A percentile compares a stretch with the other conserved stretches of the same genome.
Conservation (phyloP, 192 early-diverging fungal species). For the Gaertneriomyces sp. region DNA sequence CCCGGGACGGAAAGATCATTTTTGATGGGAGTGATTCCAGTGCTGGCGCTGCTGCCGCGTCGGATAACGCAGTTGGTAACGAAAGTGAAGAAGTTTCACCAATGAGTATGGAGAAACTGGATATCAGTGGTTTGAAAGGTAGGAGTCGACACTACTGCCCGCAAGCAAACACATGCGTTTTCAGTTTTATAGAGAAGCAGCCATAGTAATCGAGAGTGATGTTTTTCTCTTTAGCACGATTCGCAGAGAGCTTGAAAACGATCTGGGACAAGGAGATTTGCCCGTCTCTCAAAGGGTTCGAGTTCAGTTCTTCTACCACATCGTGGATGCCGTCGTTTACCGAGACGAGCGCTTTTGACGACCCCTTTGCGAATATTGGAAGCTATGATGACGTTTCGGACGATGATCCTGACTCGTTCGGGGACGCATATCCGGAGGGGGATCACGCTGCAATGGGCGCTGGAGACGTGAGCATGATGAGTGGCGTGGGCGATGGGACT, state of each 20-base stretch:
- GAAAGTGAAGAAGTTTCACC: conserved; percentile 32
- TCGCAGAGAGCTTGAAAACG: conserved; percentile 39
- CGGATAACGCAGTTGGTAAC: conserved; percentile 23
- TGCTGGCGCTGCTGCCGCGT: conserved; percentile 37
- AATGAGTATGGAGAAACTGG: conserved; percentile 24
- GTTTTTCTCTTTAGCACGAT: conserved; percentile 34
- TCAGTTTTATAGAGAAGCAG: too few relatives aligned
- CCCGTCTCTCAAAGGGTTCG: conserved; percentile 64
- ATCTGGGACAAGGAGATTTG: conserved; percentile 58
- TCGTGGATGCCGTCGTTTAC: conserved; percentile 22
- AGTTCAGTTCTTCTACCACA: conserved; percentile 49
- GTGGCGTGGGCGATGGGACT: too few relatives aligned
- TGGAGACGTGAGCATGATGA: not conserved
- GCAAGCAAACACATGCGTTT: not conserved
- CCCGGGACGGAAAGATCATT: conserved; percentile 80
- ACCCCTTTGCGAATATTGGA: conserved; percentile 14
- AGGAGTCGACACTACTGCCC: not conserved
- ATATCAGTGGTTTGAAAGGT: conserved; percentile 47
- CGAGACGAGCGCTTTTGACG: conserved; percentile 15
- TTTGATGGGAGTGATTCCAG: conserved; percentile 89
- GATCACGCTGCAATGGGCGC: conserved; percentile 2
- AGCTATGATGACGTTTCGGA: conserved; percentile 40
- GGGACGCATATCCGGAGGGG: not conserved
- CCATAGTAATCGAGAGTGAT: too few relatives aligned
- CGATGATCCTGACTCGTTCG: conserved; percentile 4